Base-by-base conservation (phyloP, 2,329 filamentous ascomycete species). In the Nigrograna mackinnonii region DNA sequence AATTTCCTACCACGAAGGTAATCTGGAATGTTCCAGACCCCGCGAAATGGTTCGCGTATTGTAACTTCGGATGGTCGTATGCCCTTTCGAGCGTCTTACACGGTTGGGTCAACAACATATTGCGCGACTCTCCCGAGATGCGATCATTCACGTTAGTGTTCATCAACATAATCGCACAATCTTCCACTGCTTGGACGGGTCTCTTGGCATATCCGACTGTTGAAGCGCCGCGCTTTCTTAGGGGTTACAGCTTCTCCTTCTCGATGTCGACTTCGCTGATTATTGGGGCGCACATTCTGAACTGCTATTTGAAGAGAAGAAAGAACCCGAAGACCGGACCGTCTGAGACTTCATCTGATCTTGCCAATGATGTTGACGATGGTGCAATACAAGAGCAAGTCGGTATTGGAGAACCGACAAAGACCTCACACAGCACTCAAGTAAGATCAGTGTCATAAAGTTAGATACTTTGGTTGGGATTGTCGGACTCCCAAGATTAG, bases 1-100 rank as follows among this genome's bases (percentile, higher is more conserved):
- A 28, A 28, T 14, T 28, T 28, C 14, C 24, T 14, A 14, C 11
- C 14, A 28, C 14, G 17, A 11, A 34, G 13, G 11, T 17, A 2
- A 60, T 78, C 5, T 83, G 79, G 79, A 60, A 76, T 9, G 78
- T 82, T 0, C 78, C 79, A 0, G 77, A 81, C 44, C 55, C 69
- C 0, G 75, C 76, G 0, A 66, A 73, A 14, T 81, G 77, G 75
- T 78, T 78, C 30, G 75, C 73, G 0, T 79, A 28, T 77, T 44
- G 56, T 64, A 18, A 77, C 72, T 0, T 74, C 68, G 0, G 76
- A 50, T 69, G 69, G 1, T 66, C 76, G 0, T 68, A 72, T 5
- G 70, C 77, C 0, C 71, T 80, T 56, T 79, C 77, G 0, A 77
- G 73, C 32, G 74, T 79, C 6, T 60, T 81, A 3, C 74, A 80